Conservation (phyloP, 2,329 filamentous ascomycete genomes). For the Calycina marina region DNA sequence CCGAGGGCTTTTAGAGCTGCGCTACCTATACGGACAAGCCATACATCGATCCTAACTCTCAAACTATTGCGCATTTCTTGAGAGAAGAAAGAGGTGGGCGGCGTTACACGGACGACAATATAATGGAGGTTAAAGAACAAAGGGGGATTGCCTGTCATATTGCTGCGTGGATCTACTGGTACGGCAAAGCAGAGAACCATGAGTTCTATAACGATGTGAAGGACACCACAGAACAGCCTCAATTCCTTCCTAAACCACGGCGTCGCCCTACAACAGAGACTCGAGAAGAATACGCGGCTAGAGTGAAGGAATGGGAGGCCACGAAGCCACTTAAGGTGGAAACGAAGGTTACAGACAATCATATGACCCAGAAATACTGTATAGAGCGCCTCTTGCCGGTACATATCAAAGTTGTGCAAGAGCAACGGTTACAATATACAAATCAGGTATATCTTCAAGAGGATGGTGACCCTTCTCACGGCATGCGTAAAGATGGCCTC, state of each 20-base stretch:
- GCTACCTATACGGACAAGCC: conserved; percentile 5
- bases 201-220: conserved; percentile 8
- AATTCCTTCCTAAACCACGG: conserved; percentile 1
- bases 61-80: neutral
- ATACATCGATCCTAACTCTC: conserved; percentile 4
- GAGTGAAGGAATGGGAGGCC: conserved; percentile 3
- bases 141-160: conserved; percentile 5
- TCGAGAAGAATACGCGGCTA: conserved; percentile 2
- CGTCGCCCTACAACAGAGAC: conserved; percentile 1
- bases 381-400: conserved; percentile 4
- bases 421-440: neutral
- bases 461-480: too few relatives aligned
- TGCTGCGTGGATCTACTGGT: conserved; percentile 4
- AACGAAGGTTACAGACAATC: conserved; percentile 3
- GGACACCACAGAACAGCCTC: conserved; percentile 2
- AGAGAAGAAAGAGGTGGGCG: conserved; percentile 3
- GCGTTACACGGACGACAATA: conserved; percentile 3
- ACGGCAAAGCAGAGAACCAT: conserved; percentile 4
- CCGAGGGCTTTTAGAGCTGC: conserved; percentile 1
- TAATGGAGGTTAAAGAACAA: conserved; percentile 1
- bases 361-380: conserved; percentile 7
- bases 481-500: too few relatives aligned
- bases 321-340: conserved; percentile 2
- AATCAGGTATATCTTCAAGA: too few relatives aligned
- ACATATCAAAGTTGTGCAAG: conserved; percentile 3